Evolutionary conservation across 257 asterid genomes (phyloP).

Genomic region (Thymus mandschuricus): DNA sequence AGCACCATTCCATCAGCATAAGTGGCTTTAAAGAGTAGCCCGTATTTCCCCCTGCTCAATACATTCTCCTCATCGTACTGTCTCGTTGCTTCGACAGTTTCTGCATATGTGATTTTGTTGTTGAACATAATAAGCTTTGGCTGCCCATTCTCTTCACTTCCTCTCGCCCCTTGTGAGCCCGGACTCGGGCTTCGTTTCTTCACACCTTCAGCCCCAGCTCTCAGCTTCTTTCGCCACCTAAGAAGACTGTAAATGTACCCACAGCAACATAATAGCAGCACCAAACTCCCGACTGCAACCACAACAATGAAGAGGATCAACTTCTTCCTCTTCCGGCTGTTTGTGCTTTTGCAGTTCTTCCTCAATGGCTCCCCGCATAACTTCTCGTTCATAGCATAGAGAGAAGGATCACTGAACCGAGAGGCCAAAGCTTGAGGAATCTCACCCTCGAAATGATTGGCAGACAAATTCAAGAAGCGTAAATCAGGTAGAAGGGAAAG

Average conservation of each 20-base stretch:
- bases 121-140: conserved; percentile 83
- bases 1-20: conserved; percentile 92
- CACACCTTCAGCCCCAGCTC: conserved; percentile 55
- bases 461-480: conserved; percentile 57
- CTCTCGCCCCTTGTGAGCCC: conserved; percentile 61
- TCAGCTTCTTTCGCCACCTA: conserved; percentile 66
- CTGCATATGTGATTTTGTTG: conserved; percentile 74
- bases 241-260: conserved; percentile 65
- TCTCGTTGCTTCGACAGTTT: conserved; percentile 83
- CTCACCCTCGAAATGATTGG: conserved; percentile 70
- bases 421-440: conserved; percentile 66
- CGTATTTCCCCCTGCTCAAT: conserved; percentile 69
- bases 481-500: conserved; percentile 52
- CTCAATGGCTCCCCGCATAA: conserved; percentile 71
- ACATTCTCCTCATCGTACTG: conserved; percentile 93
- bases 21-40: conserved; percentile 69
- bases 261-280: conserved; percentile 60
- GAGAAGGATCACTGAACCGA: conserved; percentile 66
- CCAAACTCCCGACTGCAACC: conserved; percentile 61
- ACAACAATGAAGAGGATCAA: conserved; percentile 60
- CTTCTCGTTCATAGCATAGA: conserved; percentile 51
- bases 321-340: conserved; percentile 51
- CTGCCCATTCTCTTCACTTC: conserved; percentile 76
- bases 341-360: conserved; percentile 43
- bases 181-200: conserved; percentile 87